A percentile compares a stretch with the other conserved stretches of the same genome.
Evolutionary conservation across 208 protist species (phyloP).

Genomic region (Porcisia hertigi): DNA sequence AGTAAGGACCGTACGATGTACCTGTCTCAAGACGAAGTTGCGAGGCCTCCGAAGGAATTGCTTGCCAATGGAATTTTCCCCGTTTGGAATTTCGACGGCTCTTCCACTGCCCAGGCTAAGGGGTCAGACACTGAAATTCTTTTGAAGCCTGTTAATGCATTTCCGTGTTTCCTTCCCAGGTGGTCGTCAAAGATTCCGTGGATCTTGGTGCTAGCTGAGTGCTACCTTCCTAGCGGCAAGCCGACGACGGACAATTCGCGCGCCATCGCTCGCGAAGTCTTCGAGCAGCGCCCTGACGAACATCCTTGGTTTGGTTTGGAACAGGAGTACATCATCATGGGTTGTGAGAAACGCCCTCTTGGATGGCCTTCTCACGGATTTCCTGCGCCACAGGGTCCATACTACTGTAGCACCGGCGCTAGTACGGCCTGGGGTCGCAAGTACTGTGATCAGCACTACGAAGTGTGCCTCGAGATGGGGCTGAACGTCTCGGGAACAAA

Average conservation of each 20-base stretch:
- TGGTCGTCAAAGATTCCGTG: constrained; percentile 82
- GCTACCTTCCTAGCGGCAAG: constrained; percentile 90
- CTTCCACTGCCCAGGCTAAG: constrained; percentile 81
- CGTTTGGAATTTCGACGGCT: constrained; percentile 98
- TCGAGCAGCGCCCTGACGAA: constrained; percentile 76
- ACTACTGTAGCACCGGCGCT: constrained; percentile 95
- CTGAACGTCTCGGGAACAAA: constrained; percentile 94
- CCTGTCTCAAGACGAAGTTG: constrained; percentile 47
- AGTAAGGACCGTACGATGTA: constrained; percentile 89
- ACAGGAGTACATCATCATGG: constrained; percentile 82
- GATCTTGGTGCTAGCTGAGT: constrained; percentile 90
- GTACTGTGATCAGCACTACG: constrained; percentile 82
- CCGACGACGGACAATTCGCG: constrained; percentile 94
- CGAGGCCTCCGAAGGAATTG: constrained; percentile 69
- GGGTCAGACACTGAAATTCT: constrained; percentile 83
- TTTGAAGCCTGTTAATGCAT: constrained; percentile 90
- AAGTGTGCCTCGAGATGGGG: constrained; percentile 83
- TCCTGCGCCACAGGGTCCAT: constrained; percentile 95
- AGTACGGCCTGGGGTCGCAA: constrained; percentile 83
- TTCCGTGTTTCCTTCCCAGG: constrained; percentile 69
- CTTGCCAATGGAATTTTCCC: constrained; percentile 81
- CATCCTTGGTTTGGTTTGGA: constrained; percentile 89
- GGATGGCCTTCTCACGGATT: constrained; percentile 92
- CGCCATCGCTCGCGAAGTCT: constrained; percentile 74
- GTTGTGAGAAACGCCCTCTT: constrained; percentile 53